A percentile compares a stretch with the other conserved stretches of the same genome.
phyloP scores from a whole-genome alignment of 192 early-diverging fungal species.

The Diversispora epigaea region DNA sequence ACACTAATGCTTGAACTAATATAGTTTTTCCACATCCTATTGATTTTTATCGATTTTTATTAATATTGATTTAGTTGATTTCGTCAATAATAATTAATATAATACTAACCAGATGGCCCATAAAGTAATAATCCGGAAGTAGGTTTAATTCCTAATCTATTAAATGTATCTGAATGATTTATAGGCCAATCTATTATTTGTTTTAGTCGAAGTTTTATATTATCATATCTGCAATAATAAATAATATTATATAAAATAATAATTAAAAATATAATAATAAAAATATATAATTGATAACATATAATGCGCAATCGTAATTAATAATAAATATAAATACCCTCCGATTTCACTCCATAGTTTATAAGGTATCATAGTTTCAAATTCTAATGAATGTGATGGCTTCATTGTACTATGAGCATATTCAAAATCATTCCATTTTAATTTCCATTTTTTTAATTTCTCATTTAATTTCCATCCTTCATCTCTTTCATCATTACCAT shows the following conservation, averaged over 20 bases:
- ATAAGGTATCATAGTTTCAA: slow-evolving; percentile 55
- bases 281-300: background rate
- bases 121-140: slow-evolving; percentile 86
- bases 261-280: background rate
- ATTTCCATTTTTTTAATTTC: background rate
- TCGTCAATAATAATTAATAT: too few species aligned
- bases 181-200: slow-evolving; percentile 62
- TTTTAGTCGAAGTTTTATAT: slow-evolving; percentile 56
- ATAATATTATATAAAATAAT: background rate
- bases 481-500: background rate
- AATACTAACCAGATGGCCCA: slow-evolving; percentile 76
- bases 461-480: background rate
- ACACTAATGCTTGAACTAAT: slow-evolving; percentile 75
- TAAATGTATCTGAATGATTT: background rate
- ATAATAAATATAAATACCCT: slow-evolving; percentile 48
- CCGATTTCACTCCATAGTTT: slow-evolving; percentile 64
- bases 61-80: background rate
- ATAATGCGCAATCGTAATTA: too few species aligned
- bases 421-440: slow-evolving; percentile 47
- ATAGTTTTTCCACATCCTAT: slow-evolving; percentile 90
- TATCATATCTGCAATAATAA: slow-evolving; percentile 50
- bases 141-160: slow-evolving; percentile 36
- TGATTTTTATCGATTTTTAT: background rate
- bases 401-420: slow-evolving; percentile 57
- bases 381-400: slow-evolving; percentile 64